phyloP scores from a whole-genome alignment of 2,329 filamentous ascomycete species.

The Colletotrichum shisoi region DNA sequence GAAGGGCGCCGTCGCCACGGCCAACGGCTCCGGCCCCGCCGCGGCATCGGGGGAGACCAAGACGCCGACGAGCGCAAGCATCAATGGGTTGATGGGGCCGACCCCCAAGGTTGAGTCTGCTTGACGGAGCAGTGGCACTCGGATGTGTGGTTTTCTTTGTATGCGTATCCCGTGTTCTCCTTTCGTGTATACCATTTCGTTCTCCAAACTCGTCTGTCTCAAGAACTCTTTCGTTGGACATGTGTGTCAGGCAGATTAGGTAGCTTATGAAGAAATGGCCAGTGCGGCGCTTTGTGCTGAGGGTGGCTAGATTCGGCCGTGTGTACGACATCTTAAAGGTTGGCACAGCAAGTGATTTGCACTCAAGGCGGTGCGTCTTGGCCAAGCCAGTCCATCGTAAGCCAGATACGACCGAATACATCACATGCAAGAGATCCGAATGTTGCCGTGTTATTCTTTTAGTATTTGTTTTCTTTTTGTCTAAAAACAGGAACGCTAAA shows the following conservation, averaged over 20 bases:
- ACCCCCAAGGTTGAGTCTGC: conserved; percentile 58
- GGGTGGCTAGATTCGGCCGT: too few species aligned
- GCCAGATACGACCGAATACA: too few species aligned
- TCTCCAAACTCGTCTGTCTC: conserved; percentile 21
- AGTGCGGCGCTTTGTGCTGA: not conserved
- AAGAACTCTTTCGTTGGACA: conserved; percentile 21
- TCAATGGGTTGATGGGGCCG: conserved; percentile 59
- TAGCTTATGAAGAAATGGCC: conserved; percentile 34
- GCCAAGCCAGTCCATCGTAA: too few species aligned
- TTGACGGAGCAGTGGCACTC: conserved; percentile 37
- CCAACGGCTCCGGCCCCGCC: conserved; percentile 55
- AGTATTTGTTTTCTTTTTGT: too few species aligned
- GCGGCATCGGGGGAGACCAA: conserved; percentile 63
- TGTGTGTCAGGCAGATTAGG: conserved; percentile 30
- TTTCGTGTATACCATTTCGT: conserved; percentile 41
- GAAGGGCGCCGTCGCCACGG: conserved; percentile 56
- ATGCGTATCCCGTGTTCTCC: conserved; percentile 26
- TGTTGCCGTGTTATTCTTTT: too few species aligned
- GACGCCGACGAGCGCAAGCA: conserved; percentile 58
- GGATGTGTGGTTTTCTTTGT: conserved; percentile 36
- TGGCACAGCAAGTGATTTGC: too few species aligned
- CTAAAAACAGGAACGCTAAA: too few species aligned
- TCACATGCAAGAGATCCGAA: too few species aligned
- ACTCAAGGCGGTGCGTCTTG: too few species aligned
- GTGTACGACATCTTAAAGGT: too few species aligned